Evolutionary conservation across 192 early-diverging fungal species (phyloP).

Genomic region (Coemansia sp.): DNA sequence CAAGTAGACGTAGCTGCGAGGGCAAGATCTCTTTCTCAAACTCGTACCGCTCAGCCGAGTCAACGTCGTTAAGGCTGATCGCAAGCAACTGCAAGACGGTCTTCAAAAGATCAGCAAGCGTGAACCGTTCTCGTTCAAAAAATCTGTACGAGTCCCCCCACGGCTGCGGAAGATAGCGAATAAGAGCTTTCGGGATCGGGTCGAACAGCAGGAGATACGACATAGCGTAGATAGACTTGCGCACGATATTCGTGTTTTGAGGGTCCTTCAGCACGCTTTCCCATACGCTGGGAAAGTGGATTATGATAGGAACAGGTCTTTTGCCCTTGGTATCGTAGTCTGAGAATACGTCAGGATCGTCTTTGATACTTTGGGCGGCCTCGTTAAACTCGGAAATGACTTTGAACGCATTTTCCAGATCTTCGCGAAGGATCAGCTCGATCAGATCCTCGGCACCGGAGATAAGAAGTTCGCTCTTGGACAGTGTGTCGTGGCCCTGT

Average conservation of each 20-base stretch:
- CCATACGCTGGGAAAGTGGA: conserved; percentile 33
- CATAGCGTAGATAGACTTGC: conserved; percentile 27
- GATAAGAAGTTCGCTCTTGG: conserved; percentile 36
- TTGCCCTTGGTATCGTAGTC: not conserved
- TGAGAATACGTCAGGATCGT: conserved; percentile 8
- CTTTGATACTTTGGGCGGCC: conserved; percentile 18
- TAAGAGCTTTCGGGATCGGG: conserved; percentile 21
- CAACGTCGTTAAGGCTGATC: conserved; percentile 19
- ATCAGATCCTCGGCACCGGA: conserved; percentile 35
- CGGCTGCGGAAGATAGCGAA: conserved; percentile 11
- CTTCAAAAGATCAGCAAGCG: conserved; percentile 18
- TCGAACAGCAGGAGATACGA: conserved; percentile 50
- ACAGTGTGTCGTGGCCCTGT: conserved; percentile 27
- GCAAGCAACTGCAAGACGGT: conserved; percentile 23
- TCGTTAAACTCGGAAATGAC: conserved; percentile 26
- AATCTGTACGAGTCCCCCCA: conserved; percentile 19
- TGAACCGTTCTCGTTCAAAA: conserved; percentile 24
- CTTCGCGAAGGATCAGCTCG: conserved; percentile 40
- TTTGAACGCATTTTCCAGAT: conserved; percentile 20
- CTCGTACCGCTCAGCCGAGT: conserved; percentile 18
- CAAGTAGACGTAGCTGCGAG: conserved; percentile 26
- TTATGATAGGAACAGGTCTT: conserved; percentile 12
- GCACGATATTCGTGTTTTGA: conserved; percentile 36
- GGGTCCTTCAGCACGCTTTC: conserved; percentile 29
- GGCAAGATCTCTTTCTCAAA: conserved; percentile 31